phyloP scores from a whole-genome alignment of 352 stramenopile species.

The Pseudoperonospora humuli region DNA sequence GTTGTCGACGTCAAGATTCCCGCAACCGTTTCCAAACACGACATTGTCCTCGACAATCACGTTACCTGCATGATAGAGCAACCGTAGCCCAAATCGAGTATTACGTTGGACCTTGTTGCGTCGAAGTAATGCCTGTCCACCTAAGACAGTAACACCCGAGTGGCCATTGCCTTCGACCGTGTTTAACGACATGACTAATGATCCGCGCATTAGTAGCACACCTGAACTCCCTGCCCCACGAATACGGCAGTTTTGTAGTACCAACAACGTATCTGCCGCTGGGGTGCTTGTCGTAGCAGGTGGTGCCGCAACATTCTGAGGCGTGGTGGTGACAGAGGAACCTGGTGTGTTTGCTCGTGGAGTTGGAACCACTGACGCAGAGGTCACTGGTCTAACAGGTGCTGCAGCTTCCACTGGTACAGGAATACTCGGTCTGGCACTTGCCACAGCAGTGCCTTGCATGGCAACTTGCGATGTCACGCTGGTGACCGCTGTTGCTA shows the following conservation, averaged over 20 bases:
- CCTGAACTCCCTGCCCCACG: constrained; percentile 49
- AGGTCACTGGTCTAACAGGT: constrained; percentile 1
- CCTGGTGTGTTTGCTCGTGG: background rate
- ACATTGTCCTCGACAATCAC: constrained; percentile 74
- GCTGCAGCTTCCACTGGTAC: background rate
- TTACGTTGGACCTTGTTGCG: constrained; percentile 63
- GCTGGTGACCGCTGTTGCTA: background rate
- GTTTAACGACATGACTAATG: constrained; percentile 51
- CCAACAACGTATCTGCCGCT: constrained; percentile 24
- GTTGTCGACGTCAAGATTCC: constrained; percentile 68
- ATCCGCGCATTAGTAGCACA: constrained; percentile 46
- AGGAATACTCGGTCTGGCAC: background rate
- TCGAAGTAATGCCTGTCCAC: constrained; percentile 49
- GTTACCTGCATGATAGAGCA: constrained; percentile 62
- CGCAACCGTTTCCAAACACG: constrained; percentile 53
- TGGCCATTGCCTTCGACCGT: constrained; percentile 46
- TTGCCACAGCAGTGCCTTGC: background rate
- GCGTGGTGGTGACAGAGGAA: background rate
- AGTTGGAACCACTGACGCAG: background rate
- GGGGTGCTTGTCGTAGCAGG: background rate
- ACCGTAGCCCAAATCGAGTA: constrained; percentile 56
- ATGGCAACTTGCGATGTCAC: background rate
- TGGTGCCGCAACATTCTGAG: background rate
- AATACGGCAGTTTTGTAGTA: constrained; percentile 57
- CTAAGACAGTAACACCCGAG: constrained; percentile 49